Evolutionary conservation across 768 basidiomycete genomes (phyloP).

Genomic region (Filobasidium wieringae): DNA sequence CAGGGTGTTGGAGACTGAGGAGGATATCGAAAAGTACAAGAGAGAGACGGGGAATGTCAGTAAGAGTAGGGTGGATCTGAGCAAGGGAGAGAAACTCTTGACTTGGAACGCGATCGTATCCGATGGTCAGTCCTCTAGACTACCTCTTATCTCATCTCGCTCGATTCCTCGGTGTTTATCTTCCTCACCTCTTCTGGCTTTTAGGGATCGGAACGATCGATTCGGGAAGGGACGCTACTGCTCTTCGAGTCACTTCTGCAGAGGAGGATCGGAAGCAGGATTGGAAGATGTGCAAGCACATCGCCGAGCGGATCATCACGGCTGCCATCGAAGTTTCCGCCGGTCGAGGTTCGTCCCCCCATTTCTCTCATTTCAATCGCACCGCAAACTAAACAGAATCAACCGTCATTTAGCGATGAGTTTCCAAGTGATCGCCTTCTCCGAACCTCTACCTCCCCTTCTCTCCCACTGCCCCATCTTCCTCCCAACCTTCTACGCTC

Average conservation of each 20-base stretch:
- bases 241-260: background rate
- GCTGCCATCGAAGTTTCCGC: conserved; percentile 3
- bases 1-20: conserved; percentile 3
- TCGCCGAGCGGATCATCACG: conserved; percentile 1
- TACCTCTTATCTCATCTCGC: background rate
- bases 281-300: conserved; percentile 11
- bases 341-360: background rate
- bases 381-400: no score
- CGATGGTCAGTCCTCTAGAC: conserved; percentile 2
- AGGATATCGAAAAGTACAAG: conserved; percentile 5
- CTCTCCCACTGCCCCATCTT: conserved; percentile 41
- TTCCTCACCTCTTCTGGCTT: background rate
- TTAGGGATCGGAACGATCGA: conserved; percentile 7
- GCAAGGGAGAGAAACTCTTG: conserved; percentile 8
- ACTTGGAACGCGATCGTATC: conserved; percentile 8
- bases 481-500: conserved; percentile 8
- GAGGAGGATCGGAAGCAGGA: conserved; percentile 4
- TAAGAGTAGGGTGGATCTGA: background rate
- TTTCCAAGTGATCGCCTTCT: conserved; percentile 11
- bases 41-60: background rate
- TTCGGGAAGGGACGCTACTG: conserved; percentile 7
- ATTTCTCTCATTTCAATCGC: background rate
- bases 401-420: background rate
- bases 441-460: conserved; percentile 13
- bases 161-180: background rate